phyloP scores from a whole-genome alignment of 768 basidiomycete genomes.

The Xerocomellus intermedius region DNA sequence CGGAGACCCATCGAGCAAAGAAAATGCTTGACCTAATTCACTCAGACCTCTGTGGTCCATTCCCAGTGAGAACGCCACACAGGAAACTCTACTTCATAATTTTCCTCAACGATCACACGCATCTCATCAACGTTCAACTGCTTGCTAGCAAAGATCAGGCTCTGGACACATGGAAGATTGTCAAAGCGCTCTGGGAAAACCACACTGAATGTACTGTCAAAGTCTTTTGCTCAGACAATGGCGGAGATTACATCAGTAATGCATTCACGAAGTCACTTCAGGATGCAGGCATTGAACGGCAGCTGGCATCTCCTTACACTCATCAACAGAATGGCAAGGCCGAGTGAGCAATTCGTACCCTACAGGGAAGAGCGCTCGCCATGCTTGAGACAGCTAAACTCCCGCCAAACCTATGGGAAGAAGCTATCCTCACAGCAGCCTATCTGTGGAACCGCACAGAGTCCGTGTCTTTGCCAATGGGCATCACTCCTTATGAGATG shows the following conservation, averaged over 20 bases:
- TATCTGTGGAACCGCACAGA: no score
- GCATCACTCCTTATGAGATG: not conserved
- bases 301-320: no score
- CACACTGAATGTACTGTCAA: not conserved
- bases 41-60: conserved; percentile 30
- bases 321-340: no score
- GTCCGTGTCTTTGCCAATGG: not conserved
- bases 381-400: no score
- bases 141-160: not conserved
- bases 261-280: not conserved
- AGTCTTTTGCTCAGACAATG: not conserved
- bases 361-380: no score
- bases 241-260: not conserved
- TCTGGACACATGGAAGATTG: not conserved
- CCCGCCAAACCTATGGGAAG: no score
- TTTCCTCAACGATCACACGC: conserved; percentile 14
- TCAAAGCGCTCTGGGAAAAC: not conserved
- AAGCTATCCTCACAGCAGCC: no score
- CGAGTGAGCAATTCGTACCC: no score
- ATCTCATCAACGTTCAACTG: not conserved
- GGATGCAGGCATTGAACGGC: no score
- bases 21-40: conserved; percentile 25
- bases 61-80: conserved; percentile 11
- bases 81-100: conserved; percentile 14
- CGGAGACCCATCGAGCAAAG: not conserved